phyloP scores from a whole-genome alignment of 345 rosid species.

The Eucalyptus marginata region DNA sequence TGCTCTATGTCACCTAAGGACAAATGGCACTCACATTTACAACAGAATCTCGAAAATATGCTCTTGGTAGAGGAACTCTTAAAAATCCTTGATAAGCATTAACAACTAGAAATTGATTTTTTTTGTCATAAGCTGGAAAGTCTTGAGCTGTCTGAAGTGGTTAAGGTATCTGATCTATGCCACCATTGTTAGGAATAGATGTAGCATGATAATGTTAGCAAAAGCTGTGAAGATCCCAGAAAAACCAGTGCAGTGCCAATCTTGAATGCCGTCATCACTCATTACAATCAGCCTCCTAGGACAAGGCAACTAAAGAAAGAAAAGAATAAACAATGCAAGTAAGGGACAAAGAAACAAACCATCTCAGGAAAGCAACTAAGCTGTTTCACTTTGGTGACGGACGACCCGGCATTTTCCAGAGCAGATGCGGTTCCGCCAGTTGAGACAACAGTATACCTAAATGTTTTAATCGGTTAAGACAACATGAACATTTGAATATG shows the following conservation, averaged over 20 bases:
- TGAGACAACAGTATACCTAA: slow-evolving; percentile 81
- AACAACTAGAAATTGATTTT: neutral
- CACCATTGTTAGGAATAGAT: neutral
- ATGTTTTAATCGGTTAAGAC: neutral
- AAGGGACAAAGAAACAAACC: slow-evolving; percentile 17
- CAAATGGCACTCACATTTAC: neutral
- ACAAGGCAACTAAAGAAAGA: neutral
- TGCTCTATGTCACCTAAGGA: neutral
- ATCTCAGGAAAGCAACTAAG: slow-evolving; percentile 83
- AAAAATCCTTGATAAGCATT: neutral
- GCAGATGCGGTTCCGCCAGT: slow-evolving; percentile 95
- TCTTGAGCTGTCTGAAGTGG: neutral
- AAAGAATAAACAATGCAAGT: neutral
- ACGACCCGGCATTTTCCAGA: slow-evolving; percentile 56
- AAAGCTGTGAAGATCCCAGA: neutral
- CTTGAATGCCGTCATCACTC: neutral
- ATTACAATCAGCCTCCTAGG: neutral
- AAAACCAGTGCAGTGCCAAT: neutral
- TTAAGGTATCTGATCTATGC: neutral
- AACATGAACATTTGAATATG: neutral
- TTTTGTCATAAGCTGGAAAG: neutral
- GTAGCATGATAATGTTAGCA: neutral
- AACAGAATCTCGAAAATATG: neutral
- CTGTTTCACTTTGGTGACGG: slow-evolving; percentile 83
- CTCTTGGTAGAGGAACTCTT: neutral